Evolutionary conservation across 345 rosid species (phyloP).

Genomic region (Gossypium longicalyx): DNA sequence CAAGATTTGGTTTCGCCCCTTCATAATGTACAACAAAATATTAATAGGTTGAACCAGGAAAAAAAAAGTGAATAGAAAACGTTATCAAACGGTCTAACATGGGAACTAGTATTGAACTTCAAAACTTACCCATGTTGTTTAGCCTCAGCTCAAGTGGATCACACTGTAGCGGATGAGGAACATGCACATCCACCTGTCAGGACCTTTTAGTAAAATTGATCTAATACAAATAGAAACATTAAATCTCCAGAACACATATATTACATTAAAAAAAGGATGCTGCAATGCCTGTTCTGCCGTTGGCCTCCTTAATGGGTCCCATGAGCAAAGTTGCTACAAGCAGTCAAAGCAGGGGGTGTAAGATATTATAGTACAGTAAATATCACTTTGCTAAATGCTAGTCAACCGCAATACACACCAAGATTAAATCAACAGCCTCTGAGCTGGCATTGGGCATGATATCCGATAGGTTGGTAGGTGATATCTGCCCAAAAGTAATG

Average conservation of each 20-base stretch:
- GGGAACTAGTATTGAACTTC: neutral
- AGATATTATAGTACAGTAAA: conserved; percentile 8
- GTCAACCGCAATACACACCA: conserved; percentile 34
- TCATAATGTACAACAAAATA: conserved; percentile 19
- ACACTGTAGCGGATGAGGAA: conserved; percentile 50
- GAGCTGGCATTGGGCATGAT: conserved; percentile 71
- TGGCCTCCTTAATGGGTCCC: conserved; percentile 91
- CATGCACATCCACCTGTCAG: conserved; percentile 51
- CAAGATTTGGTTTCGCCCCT: conserved; percentile 82
- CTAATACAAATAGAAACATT: conserved; percentile 10
- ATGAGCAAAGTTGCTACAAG: conserved; percentile 70
- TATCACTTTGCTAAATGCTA: neutral
- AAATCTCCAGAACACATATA: conserved; percentile 11
- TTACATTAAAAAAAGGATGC: conserved; percentile 93
- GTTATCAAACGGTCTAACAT: neutral
- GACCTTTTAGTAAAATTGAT: conserved; percentile 23
- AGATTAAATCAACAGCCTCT: conserved; percentile 80
- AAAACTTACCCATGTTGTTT: conserved; percentile 58
- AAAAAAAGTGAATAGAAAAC: neutral
- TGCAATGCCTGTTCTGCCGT: conserved; percentile 82
- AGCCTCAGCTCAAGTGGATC: conserved; percentile 78
- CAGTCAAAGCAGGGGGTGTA: conserved; percentile 14
- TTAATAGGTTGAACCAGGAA: neutral
- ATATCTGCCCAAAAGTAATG: conserved; percentile 41
- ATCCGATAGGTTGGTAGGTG: conserved; percentile 53